phyloP scores from a whole-genome alignment of 352 stramenopile genomes.

The Phytophthora kernoviae region DNA sequence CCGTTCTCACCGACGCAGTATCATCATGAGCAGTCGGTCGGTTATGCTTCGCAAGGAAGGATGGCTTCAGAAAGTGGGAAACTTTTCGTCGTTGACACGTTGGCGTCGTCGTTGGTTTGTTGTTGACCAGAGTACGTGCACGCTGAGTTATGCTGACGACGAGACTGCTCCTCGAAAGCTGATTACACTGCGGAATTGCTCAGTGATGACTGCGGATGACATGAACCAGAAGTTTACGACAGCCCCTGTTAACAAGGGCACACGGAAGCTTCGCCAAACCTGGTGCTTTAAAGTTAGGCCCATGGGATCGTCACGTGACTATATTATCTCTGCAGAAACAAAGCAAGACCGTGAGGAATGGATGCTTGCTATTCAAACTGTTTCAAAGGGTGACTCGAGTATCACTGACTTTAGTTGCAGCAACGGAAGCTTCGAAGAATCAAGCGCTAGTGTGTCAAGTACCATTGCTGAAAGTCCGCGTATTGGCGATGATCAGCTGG shows the following conservation, averaged over 20 bases:
- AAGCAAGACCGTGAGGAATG: conserved; percentile 91
- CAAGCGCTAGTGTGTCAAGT: conserved; percentile 2
- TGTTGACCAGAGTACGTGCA: conserved; percentile 77
- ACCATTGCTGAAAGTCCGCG: conserved; percentile 28
- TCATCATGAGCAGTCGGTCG: conserved; percentile 57
- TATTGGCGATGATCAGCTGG: conserved; percentile 56
- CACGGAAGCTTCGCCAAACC: conserved; percentile 71
- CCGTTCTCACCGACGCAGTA: conserved; percentile 51
- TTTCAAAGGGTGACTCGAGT: conserved; percentile 61
- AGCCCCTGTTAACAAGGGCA: conserved; percentile 79
- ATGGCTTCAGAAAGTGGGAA: conserved; percentile 85
- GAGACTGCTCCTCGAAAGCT: conserved; percentile 66
- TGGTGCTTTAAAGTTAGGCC: conserved; percentile 82
- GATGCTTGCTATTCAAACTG: conserved; percentile 86
- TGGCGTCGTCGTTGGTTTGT: conserved; percentile 85
- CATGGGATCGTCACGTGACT: conserved; percentile 68
- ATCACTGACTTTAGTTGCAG: conserved; percentile 28
- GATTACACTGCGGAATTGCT: conserved; percentile 76
- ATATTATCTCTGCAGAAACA: conserved; percentile 84
- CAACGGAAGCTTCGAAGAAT: conserved; percentile 47
- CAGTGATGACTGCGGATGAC: conserved; percentile 72
- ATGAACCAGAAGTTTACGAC: conserved; percentile 87
- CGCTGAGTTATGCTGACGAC: conserved; percentile 81
- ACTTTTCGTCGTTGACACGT: conserved; percentile 69
- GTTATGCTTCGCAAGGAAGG: conserved; percentile 77